Evolutionary conservation across 805 yeast species (phyloP).

Genomic region (Ogataea pini): DNA sequence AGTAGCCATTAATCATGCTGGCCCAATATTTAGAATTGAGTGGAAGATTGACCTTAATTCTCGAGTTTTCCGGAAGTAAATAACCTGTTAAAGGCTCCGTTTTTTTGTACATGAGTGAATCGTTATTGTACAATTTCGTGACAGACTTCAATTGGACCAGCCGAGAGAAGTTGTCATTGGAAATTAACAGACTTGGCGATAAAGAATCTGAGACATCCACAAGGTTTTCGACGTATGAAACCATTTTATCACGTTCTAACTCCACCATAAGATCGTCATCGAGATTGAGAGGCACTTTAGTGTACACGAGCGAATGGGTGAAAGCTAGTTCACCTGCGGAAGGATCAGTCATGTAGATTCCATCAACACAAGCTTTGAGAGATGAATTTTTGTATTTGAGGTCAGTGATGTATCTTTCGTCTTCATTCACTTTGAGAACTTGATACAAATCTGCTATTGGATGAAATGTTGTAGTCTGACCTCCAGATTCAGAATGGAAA

Average conservation of each 20-base stretch:
- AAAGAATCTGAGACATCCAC: slow-evolving; percentile 26
- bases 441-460: slow-evolving; percentile 26
- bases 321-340: slow-evolving; percentile 9
- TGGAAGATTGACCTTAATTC: slow-evolving; percentile 32
- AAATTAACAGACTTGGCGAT: slow-evolving; percentile 8
- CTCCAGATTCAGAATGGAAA: slow-evolving; percentile 12
- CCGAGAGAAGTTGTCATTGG: slow-evolving; percentile 27
- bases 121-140: slow-evolving; percentile 27
- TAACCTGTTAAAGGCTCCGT: slow-evolving; percentile 36
- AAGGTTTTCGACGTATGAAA: slow-evolving; percentile 29
- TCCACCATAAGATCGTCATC: slow-evolving; percentile 21
- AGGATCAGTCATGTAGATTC: slow-evolving; percentile 18
- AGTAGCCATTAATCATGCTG: slow-evolving; percentile 31
- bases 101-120: slow-evolving; percentile 22
- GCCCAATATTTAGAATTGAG: slow-evolving; percentile 37
- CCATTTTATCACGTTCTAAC: slow-evolving; percentile 30
- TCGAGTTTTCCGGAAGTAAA: slow-evolving; percentile 22
- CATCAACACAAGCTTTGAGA: slow-evolving; percentile 27
- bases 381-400: slow-evolving; percentile 19
- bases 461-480: slow-evolving; percentile 9
- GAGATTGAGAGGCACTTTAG: slow-evolving; percentile 27
- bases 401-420: slow-evolving; percentile 27
- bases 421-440: slow-evolving; percentile 25
- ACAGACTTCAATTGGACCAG: slow-evolving; percentile 32
- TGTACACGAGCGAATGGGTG: slow-evolving; percentile 30